phyloP scores from a whole-genome alignment of 805 yeast species.

The Candida orba region DNA sequence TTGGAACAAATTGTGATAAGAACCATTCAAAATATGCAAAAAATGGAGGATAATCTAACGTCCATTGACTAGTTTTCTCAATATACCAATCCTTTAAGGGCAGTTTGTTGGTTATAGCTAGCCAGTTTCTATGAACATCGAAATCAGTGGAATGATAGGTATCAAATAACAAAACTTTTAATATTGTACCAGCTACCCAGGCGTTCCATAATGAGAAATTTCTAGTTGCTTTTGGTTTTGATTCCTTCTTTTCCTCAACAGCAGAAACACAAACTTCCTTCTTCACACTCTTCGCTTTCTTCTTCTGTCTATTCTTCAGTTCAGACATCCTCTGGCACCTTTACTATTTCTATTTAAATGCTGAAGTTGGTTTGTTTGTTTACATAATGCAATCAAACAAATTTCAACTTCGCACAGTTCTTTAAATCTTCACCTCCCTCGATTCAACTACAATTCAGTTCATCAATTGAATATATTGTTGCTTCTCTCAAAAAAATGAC shows the following conservation, averaged over 20 bases:
- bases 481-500: not conserved
- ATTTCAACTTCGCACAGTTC: not conserved
- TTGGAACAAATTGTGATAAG: constrained; percentile 66
- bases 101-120: constrained; percentile 74
- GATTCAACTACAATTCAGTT: not conserved
- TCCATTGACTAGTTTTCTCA: constrained; percentile 80
- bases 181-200: constrained; percentile 54
- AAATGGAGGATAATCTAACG: constrained; percentile 95
- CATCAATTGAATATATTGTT: not conserved
- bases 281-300: not conserved
- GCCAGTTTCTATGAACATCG: constrained; percentile 96
- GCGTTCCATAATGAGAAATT: constrained; percentile 55
- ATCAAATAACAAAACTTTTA: constrained; percentile 58
- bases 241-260: not conserved
- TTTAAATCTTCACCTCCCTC: not conserved
- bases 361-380: too few relatives aligned
- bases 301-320: not conserved
- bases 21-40: constrained; percentile 93
- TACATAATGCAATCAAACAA: too few relatives aligned
- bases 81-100: constrained; percentile 80
- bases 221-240: constrained; percentile 1
- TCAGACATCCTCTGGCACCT: not conserved
- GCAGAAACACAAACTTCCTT: not conserved
- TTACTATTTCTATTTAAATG: too few relatives aligned
- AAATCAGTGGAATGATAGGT: constrained; percentile 94